These are phyloP conservation scores for Marchantia polymorpha DNA, from an alignment of 225 moss, liverwort and hornwort species.

Conservation along the genomic window DNA sequence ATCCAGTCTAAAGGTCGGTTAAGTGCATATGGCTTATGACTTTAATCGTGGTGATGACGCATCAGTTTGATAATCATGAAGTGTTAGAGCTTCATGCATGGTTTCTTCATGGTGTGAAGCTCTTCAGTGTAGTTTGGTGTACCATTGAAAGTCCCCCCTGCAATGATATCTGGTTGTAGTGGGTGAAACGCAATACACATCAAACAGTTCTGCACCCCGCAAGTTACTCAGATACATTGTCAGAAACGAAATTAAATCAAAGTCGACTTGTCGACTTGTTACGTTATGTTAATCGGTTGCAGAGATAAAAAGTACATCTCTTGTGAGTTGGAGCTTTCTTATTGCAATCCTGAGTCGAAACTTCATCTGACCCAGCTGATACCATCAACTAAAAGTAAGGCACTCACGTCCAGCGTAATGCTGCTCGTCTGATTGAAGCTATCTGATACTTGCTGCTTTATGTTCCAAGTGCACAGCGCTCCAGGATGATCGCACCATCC, in stretches of 20 bases:
- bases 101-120: not conserved
- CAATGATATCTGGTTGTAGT: slow-evolving; percentile 19
- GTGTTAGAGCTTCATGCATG: not conserved
- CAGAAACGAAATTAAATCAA: not conserved
- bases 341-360: not conserved
- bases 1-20: not conserved
- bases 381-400: not conserved
- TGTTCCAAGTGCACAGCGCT: slow-evolving; percentile 37
- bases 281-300: no score
- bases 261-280: no score
- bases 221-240: not conserved
- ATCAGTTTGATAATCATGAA: not conserved
- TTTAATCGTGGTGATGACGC: not conserved
- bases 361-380: not conserved
- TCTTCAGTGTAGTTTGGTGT: not conserved
- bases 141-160: slow-evolving; percentile 35
- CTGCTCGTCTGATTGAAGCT: slow-evolving; percentile 4
- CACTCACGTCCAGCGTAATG: slow-evolving; percentile 31
- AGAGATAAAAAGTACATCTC: no score
- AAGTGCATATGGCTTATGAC: not conserved
- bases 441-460: slow-evolving; percentile 9
- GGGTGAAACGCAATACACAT: slow-evolving; percentile 40
- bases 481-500: slow-evolving; percentile 41
- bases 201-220: slow-evolving; percentile 28
- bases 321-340: no score